Evolutionary conservation across 108 stramenopile genomes (phyloP).

Genomic region (Nitzschia sp.): DNA sequence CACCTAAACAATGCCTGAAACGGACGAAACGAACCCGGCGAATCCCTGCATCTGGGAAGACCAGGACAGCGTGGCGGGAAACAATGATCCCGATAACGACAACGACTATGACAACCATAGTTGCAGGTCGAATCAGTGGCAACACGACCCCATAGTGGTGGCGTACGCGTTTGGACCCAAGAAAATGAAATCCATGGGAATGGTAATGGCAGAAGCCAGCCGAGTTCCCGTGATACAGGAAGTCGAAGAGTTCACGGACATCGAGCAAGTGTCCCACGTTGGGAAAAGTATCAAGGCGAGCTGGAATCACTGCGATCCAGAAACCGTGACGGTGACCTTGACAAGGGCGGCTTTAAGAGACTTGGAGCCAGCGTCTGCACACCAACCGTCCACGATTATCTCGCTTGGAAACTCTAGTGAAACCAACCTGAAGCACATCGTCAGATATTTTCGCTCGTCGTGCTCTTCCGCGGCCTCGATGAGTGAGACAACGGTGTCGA

Average conservation of each 20-base stretch:
- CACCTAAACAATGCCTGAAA: too few species aligned
- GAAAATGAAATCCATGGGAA: slow-evolving; percentile 90
- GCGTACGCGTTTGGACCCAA: slow-evolving; percentile 88
- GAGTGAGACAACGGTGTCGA: slow-evolving; percentile 34
- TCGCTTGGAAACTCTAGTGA: slow-evolving; percentile 24
- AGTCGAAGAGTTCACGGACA: slow-evolving; percentile 8
- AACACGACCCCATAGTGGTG: slow-evolving; percentile 65
- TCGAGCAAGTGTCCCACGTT: background rate
- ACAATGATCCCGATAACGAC: background rate
- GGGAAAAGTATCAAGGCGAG: background rate
- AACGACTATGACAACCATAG: background rate
- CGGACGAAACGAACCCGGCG: too few species aligned
- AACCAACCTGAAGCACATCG: slow-evolving; percentile 41
- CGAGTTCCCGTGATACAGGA: slow-evolving; percentile 41
- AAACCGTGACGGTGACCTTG: slow-evolving; percentile 3
- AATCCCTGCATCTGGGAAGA: slow-evolving; percentile 8
- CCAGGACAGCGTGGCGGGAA: background rate
- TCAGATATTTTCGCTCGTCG: slow-evolving; percentile 49
- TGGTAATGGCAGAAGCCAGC: slow-evolving; percentile 85
- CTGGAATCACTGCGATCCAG: too few species aligned
- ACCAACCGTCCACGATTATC: slow-evolving; percentile 25
- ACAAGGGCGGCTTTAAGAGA: slow-evolving; percentile 20
- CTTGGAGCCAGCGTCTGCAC: background rate
- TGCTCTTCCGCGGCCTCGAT: slow-evolving; percentile 43
- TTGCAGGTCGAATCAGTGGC: background rate